Evolutionary conservation across 108 stramenopile species (phyloP), one percentile per base, ranked within the genome.

Genomic region (Skeletonema grethae): DNA sequence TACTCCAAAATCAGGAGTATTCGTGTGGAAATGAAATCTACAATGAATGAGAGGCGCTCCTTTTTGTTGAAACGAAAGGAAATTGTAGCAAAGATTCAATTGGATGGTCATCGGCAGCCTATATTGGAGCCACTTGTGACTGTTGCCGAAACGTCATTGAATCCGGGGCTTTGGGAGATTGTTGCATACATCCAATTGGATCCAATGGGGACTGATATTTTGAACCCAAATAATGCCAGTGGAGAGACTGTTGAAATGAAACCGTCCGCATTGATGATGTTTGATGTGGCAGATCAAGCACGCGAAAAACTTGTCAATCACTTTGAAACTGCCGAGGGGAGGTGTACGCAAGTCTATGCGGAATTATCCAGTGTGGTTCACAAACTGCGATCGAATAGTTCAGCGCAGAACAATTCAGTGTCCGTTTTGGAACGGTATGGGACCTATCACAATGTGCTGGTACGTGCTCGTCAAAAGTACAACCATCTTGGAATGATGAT

Each of bases 381-480:
- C 38, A 76, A 77, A 61, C 39, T 77, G n/a, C 60, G 60, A 32
- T 45, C 65, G 32, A 70, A 18, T 35, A 53, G 22, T 48, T 18
- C 46, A 6, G 50, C 50, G 4, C 32, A 46, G 7, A 13, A 38
- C 35, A 34, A 36, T 24, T 60, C 61, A 4, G 39, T 13, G 7
- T 61, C 60, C 3, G 22, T 61, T 0, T 16, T 36, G 60, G 60
- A 64, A 25, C 69, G 77, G 12, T 79, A 69, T 68, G 77, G 67
- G 16, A 32, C 18, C 20, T 69, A 70, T 80, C 79, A 80, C 31
- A 35, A 75, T 28, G 31, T 61, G 24, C 20, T 80, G 20, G 79
- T 80, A 11, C 79, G 79, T 39, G 79, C 79, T 34, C 30, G 69
- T 12, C 75, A 61, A 55, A 75, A 69, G 61, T 62, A 45, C 48